A percentile compares a stretch with the other conserved stretches of the same genome.
Evolutionary conservation across 768 basidiomycete species (phyloP).

Genomic region (Leccinum uliginosum): DNA sequence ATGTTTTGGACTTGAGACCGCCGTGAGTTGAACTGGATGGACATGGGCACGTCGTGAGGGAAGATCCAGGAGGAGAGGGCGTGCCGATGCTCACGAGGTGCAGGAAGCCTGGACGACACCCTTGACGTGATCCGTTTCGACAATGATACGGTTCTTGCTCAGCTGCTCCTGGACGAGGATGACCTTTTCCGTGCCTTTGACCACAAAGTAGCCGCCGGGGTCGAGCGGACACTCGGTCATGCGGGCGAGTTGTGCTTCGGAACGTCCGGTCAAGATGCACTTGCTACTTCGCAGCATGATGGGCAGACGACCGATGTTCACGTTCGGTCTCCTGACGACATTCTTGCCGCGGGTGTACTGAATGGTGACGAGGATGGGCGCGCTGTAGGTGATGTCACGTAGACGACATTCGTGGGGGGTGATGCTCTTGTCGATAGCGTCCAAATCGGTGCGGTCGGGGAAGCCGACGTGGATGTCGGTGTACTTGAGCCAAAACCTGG

Average conservation of each 20-base stretch:
- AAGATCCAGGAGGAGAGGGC: not conserved
- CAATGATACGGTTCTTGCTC: constrained; percentile 98
- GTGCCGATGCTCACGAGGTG: constrained; percentile 68
- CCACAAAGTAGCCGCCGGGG: constrained; percentile 99
- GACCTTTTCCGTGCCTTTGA: constrained; percentile 99
- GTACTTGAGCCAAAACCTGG: constrained; percentile 95
- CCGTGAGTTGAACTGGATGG: constrained; percentile 67
- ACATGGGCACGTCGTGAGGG: constrained; percentile 7
- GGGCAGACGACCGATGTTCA: constrained; percentile 86
- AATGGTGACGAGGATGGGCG: constrained; percentile 89
- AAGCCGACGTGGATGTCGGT: constrained; percentile 91
- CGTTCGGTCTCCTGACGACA: constrained; percentile 76
- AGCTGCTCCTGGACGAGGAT: constrained; percentile 98
- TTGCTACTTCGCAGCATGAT: constrained; percentile 97
- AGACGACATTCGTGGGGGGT: constrained; percentile 97
- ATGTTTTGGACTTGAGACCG: constrained; percentile 93
- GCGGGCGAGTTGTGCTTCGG: constrained; percentile 77
- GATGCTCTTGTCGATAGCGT: constrained; percentile 72
- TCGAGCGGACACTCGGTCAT: constrained; percentile 98
- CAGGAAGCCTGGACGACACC: constrained; percentile 91
- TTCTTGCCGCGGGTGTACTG: constrained; percentile 92
- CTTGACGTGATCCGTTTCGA: constrained; percentile 89
- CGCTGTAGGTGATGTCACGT: constrained; percentile 91
- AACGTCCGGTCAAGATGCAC: constrained; percentile 79
- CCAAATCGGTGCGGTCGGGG: constrained; percentile 83